phyloP scores from a whole-genome alignment of 2,329 filamentous ascomycete genomes.

The Botrytis aclada region DNA sequence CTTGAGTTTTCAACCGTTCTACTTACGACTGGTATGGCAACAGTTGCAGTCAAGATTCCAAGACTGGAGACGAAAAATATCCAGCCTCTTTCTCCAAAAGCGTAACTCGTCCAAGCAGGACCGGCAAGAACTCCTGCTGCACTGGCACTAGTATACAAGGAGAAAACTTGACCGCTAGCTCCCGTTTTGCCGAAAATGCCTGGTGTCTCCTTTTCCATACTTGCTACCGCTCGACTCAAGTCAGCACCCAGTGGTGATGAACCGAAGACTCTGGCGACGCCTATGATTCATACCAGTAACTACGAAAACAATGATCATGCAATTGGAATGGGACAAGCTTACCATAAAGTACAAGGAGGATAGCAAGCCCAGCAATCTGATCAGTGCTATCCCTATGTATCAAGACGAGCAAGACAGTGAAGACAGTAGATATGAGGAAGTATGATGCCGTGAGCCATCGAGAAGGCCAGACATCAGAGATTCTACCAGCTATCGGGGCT shows the following conservation, averaged over 20 bases:
- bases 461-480: constrained; percentile 52
- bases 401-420: constrained; percentile 61
- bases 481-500: constrained; percentile 53
- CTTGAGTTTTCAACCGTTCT: not conserved
- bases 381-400: constrained; percentile 53
- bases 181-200: constrained; percentile 19
- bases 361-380: constrained; percentile 64
- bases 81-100: constrained; percentile 20
- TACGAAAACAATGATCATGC: not conserved
- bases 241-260: constrained; percentile 21
- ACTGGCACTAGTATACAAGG: constrained; percentile 20
- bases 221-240: constrained; percentile 19
- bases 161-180: constrained; percentile 23
- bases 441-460: constrained; percentile 58
- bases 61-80: constrained; percentile 19
- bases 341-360: constrained; percentile 59
- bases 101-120: constrained; percentile 20
- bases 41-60: constrained; percentile 20
- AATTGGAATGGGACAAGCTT: not conserved
- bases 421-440: constrained; percentile 54
- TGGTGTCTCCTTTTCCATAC: constrained; percentile 20
- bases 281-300: constrained; percentile 1
- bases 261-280: constrained; percentile 20
- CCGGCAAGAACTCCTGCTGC: constrained; percentile 23
- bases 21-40: constrained; percentile 16